phyloP scores from a whole-genome alignment of 495 filamentous ascomycete genomes.

The Usnea hakonensis region DNA sequence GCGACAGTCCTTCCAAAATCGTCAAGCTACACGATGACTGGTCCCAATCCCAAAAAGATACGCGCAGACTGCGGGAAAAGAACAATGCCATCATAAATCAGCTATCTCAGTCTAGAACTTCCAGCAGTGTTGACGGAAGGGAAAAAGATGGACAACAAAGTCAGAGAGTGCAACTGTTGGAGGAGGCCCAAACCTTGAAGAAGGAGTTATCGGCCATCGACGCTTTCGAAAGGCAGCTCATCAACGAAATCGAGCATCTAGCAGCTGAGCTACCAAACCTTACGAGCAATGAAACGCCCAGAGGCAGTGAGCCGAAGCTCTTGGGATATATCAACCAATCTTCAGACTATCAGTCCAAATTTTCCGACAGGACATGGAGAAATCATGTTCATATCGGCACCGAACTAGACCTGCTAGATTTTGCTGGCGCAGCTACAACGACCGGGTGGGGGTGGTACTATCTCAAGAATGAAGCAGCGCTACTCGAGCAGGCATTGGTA shows the following conservation, averaged over 20 bases:
- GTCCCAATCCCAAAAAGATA: conserved; percentile 45
- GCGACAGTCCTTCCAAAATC: conserved; percentile 60
- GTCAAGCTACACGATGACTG: conserved; percentile 60
- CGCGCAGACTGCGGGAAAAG: conserved; percentile 48
- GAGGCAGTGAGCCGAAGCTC: conserved; percentile 51
- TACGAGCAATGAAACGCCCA: conserved; percentile 66
- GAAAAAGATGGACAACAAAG: not conserved
- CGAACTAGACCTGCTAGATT: conserved; percentile 76
- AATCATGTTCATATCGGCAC: conserved; percentile 82
- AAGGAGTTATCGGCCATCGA: conserved; percentile 52
- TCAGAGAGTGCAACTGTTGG: conserved; percentile 17
- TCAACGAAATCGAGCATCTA: conserved; percentile 61
- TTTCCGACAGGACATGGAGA: conserved; percentile 39
- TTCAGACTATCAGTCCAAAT: conserved; percentile 32
- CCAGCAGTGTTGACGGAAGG: conserved; percentile 8
- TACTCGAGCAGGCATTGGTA: conserved; percentile 89
- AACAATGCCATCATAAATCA: conserved; percentile 41
- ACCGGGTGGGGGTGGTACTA: conserved; percentile 98
- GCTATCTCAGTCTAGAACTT: conserved; percentile 13
- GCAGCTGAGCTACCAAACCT: conserved; percentile 81
- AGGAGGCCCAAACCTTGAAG: conserved; percentile 65
- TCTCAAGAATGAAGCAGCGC: conserved; percentile 76
- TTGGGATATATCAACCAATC: conserved; percentile 70
- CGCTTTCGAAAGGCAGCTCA: conserved; percentile 48
- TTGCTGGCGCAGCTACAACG: conserved; percentile 64